Base-by-base conservation (phyloP, 345 rosid species). In the Anastatica hierochuntica region DNA sequence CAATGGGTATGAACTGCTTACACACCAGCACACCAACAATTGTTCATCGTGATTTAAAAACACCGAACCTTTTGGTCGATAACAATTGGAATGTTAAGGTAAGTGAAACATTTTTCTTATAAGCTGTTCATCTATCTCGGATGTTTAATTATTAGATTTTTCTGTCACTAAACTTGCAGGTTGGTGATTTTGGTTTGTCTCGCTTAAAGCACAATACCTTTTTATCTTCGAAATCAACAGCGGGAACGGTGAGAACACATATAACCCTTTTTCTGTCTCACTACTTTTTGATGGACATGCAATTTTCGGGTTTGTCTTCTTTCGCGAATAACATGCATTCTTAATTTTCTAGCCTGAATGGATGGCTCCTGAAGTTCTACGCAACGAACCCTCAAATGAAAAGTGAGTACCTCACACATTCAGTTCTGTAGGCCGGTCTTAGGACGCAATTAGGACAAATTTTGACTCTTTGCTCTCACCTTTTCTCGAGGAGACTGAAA, bases 331-430 rank as follows among this genome's bases (percentile, higher is more conserved):
- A 53, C 12, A 39, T 35, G 42, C 48, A 19, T 61, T 56, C 44
- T 76, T 56, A 38, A n/a, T 42, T 64, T n/a, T 77, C 31, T 56
- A 90, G 97, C 96, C 97, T 8, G 97, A 90, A 69, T 90, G 97
- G 97, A 90, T 90, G 97, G 97, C 97, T 54, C 97, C 96, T 4
- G 97, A 90, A 77, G 96, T 86, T 70, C 94, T 90, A 55, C 88
- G 97, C 56, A 90, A 86, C 49, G 97, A 90, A 54, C 90, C 80
- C 41, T 90, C 97, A 29, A 84, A 90, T 74, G 97, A 90, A 63
- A 90, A 90, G 97, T 90, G 70, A 81, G 97, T 77, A 62, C 44
- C 52, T 55, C 48, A 37, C 38, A 34, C 12, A 5, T 41, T 19
- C 34, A 44, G 20, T 58, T 29, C 23, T 29, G 34, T 18, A 56